A percentile compares a stretch with the other conserved stretches of the same genome.
These are phyloP conservation scores for Candida piceae DNA, from an alignment of 805 yeast genomes.

Conservation along the genomic window DNA sequence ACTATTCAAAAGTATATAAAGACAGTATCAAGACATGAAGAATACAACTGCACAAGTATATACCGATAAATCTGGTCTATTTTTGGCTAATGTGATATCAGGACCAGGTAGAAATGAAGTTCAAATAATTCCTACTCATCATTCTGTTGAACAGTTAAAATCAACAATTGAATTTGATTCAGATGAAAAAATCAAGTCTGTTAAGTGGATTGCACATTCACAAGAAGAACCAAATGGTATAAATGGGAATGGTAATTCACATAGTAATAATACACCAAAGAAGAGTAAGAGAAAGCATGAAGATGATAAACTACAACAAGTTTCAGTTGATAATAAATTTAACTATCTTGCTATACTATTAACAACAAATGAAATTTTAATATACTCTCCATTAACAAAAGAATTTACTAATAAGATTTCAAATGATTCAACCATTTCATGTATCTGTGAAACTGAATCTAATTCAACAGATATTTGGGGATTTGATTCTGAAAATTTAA, in stretches of 20 bases:
- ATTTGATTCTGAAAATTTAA: slow-evolving; percentile 23
- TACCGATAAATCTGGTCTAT: slow-evolving; percentile 14
- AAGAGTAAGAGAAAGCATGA: slow-evolving; percentile 25
- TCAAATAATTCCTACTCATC: slow-evolving; percentile 32
- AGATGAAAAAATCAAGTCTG: slow-evolving; percentile 32
- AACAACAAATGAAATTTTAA: slow-evolving; percentile 34
- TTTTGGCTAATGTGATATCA: slow-evolving; percentile 31
- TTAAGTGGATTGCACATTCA: slow-evolving; percentile 43
- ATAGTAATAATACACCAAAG: slow-evolving; percentile 9
- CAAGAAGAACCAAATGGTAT: too few relatives aligned
- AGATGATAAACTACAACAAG: too few relatives aligned
- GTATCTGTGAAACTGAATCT: slow-evolving; percentile 21
- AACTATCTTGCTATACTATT: slow-evolving; percentile 21
- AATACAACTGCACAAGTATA: slow-evolving; percentile 13
- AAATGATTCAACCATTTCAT: slow-evolving; percentile 23
- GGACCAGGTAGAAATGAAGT: slow-evolving; percentile 44
- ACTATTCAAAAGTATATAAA: too few relatives aligned
- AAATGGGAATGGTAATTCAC: too few relatives aligned
- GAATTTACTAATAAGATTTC: slow-evolving; percentile 35
- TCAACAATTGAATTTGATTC: slow-evolving; percentile 37
- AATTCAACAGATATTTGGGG: slow-evolving; percentile 25
- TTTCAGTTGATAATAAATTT: slow-evolving; percentile 3
- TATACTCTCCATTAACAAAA: slow-evolving; percentile 40
- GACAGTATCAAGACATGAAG: slow-evolving; percentile 8
- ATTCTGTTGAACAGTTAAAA: slow-evolving; percentile 18